Evolutionary conservation across 2,329 filamentous ascomycete species (phyloP), one percentile per base, ranked within the genome.

Genomic region (Chrysosporium queenslandicum): DNA sequence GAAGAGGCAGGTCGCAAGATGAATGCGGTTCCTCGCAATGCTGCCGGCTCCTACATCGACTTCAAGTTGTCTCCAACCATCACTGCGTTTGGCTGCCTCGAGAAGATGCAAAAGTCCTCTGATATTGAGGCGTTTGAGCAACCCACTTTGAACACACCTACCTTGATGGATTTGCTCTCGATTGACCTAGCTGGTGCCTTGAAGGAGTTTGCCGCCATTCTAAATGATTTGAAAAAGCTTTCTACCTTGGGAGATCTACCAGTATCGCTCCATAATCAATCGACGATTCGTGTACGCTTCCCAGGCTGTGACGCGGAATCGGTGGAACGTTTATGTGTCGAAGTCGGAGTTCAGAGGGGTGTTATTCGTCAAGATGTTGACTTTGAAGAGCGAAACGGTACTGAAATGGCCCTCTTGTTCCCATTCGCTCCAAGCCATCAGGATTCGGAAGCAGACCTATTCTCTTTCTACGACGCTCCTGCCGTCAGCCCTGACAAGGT

Each of bases 11-110:
- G 79, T 58, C 77, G 78, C 55, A 86, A 81, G 66, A 77, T 92
- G 71, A 77, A 78, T 30, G 75, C 74, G 40, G 71, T 80, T 6
- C 64, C 63, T 23, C 65, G 58, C 52, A 68, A 70, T 21, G 77
- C 68, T 57, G 81, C 87, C 2, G 92, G 92, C 23, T 86, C 90
- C 1, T 91, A 81, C 68, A 77, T 98, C 64, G 89, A 94, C 69
- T 98, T 97, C 73, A 77, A 82, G 61, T 74, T 97, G 61, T 88
- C 82, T 68, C 92, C 92, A 2, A 94, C 87, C 54, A 81, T 97
- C 64, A 97, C 91, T 29, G 88, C 91, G 27, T 78, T 98, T 53
- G 85, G 84, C 60, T 82, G 86, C 8, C 73, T 94, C 39, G 61
- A 67, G 46, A 66, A 72, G 27, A 55, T 66, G 32, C 59, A 63